Percentiles rank a stretch among this genome's conserved stretches.
These are phyloP conservation scores for Cyphellophora attinorum DNA, from an alignment of 2,329 filamentous ascomycete species.

Conservation along the genomic window DNA sequence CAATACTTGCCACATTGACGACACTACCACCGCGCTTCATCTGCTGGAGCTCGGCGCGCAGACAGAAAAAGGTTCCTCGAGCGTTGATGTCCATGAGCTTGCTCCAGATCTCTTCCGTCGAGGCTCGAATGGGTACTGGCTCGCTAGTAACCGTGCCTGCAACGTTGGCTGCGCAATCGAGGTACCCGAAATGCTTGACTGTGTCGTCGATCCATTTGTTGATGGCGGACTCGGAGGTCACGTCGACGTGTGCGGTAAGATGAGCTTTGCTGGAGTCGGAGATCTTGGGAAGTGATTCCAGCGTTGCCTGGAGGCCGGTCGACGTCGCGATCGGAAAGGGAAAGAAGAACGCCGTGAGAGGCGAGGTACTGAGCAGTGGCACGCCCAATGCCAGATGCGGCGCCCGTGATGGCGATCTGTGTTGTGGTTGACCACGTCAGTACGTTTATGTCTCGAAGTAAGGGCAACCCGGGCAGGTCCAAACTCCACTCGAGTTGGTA, in stretches of 20 bases:
- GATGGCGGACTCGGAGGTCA: constrained; percentile 6
- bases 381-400: constrained; percentile 42
- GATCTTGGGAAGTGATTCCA: neutral
- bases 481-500: neutral
- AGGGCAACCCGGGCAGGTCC: neutral
- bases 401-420: constrained; percentile 8
- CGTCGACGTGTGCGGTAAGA: constrained; percentile 7
- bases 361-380: constrained; percentile 37
- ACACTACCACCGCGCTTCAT: constrained; percentile 26
- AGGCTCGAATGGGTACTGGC: constrained; percentile 16
- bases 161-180: constrained; percentile 17
- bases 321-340: constrained; percentile 28
- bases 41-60: constrained; percentile 38
- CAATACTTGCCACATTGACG: constrained; percentile 23
- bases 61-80: constrained; percentile 40
- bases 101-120: constrained; percentile 34
- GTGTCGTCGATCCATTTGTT: constrained; percentile 12
- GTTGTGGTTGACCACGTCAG: neutral
- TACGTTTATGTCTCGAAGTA: neutral
- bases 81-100: constrained; percentile 36
- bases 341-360: constrained; percentile 34
- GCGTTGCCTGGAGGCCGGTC: constrained; percentile 3
- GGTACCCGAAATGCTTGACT: constrained; percentile 13
- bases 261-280: constrained; percentile 25
- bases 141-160: constrained; percentile 10